Base-by-base conservation (phyloP, 2,329 filamentous ascomycete species). In the Phialophora macrospora region DNA sequence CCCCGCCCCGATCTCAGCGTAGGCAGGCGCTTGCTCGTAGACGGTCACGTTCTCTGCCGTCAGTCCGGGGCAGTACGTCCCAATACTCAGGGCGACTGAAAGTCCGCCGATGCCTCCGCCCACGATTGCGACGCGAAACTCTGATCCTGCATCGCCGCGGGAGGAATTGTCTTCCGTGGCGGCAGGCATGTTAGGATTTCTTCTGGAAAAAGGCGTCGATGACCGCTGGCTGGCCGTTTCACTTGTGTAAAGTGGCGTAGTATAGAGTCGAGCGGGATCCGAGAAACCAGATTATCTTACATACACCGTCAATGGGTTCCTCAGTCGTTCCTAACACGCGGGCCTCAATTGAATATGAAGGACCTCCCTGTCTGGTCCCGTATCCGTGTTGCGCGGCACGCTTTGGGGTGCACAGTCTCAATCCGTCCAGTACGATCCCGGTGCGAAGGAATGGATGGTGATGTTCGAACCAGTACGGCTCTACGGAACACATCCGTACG, bases 31-130 rank as follows among this genome's bases (percentile, higher is more conserved):
- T 44, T 60, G 58, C 58, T 60, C 58, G 46, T 60, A 60, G 44
- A 60, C 58, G 2, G 32, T 38, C n/a, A 60, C 51, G 24, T 60
- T 60, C n/a, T 22, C 41, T 26, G 58, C 46, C 9, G 48, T 41
- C 20, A 60, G 17, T 3, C 46, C 48, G 4, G 58, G 58, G 22
- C 46, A 52, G 32, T 60, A 60, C 4, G 46, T 60, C 20, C 44
- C 58, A 41, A 60, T 49, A 30, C 58, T 60, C 28, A 60, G 46
- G 12, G 58, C 58, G 14, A 38, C 49, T n/a, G 58, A 38, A 12
- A 60, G 58, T 8, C 58, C 58, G 12, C 58, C 58, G n/a, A 60
- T 60, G 1, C 58, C 58, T 24, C 58, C 58, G 30, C 58, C 58
- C 34, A 60, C 46, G 32, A 60, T 44, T 14, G 48, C 58, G n/a